These are phyloP conservation scores for Crotalaria pallida DNA, from an alignment of 306 rosid species.

Conservation along the genomic window DNA sequence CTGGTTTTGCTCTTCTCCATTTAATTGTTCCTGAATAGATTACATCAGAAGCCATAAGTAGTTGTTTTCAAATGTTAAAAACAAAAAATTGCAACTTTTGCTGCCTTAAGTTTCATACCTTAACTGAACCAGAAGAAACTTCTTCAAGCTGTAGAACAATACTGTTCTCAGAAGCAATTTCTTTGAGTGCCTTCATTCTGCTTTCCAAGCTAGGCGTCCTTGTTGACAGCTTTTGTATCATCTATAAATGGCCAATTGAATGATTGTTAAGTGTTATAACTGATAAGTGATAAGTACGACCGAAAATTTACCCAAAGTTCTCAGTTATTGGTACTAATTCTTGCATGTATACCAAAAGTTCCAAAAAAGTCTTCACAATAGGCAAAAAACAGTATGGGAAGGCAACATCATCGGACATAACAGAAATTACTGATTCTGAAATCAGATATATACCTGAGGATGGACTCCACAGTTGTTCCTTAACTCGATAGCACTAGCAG, in stretches of 20 bases:
- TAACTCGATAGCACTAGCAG: constrained; percentile 57
- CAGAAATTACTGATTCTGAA: neutral
- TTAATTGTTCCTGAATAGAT: constrained; percentile 41
- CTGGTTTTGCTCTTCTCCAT: constrained; percentile 29
- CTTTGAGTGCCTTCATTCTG: constrained; percentile 66
- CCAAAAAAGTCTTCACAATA: neutral
- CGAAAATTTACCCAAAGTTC: neutral
- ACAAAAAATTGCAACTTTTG: neutral
- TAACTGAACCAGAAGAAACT: constrained; percentile 22
- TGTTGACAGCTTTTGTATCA: constrained; percentile 66
- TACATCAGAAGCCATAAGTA: constrained; percentile 17
- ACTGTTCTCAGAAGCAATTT: constrained; percentile 63
- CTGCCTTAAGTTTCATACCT: constrained; percentile 36
- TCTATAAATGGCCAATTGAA: constrained; percentile 35
- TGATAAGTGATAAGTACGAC: neutral
- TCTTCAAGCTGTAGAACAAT: constrained; percentile 57
- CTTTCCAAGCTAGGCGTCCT: constrained; percentile 58
- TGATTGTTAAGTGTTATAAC: too few relatives aligned
- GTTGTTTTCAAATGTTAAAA: neutral
- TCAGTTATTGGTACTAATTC: neutral
- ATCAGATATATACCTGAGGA: constrained; percentile 36
- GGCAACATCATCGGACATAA: neutral
- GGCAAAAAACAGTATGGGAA: neutral
- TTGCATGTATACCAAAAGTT: neutral
- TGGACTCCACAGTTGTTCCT: constrained; percentile 72